Evolutionary conservation across 2,329 filamentous ascomycete genomes (phyloP), one percentile per base, ranked within the genome.

Genomic region (Cladosporium sp.): DNA sequence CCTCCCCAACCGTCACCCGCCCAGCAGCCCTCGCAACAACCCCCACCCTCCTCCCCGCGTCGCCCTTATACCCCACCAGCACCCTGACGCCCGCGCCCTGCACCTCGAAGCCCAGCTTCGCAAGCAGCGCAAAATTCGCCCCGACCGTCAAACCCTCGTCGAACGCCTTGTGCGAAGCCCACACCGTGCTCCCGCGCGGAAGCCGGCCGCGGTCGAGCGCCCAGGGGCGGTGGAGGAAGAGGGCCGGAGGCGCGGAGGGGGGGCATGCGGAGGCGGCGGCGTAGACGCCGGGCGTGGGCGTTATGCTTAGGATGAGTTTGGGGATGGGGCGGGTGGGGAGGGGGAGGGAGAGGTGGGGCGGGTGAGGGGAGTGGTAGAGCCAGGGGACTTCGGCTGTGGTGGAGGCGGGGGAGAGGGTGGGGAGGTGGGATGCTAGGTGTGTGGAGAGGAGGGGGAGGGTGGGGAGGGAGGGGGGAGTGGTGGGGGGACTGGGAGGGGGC

Each of bases 51-150:
- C 49, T 46, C 1, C 43, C 49, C 13, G 38, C 42, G 34, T 52
- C 49, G n/a, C 49, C 49, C n/a, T 52, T 52, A 32, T 52, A 52
- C 11, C 49, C 49, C 10, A 43, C 38, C 28, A 50, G 46, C 9
- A 50, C 38, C 11, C 34, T 42, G 14, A 18, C 18, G 2, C n/a
- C 14, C 10, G 3, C 38, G 9, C n/a, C 22, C 9, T 19, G 9
- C 3, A 46, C 19, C 16, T 40, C 7, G 6, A 35, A 14, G 18
- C 49, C 49, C 9, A 52, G 22, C n/a, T 10, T 45, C 8, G 18
- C 14, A 13, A 46, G 3, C 5, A 52, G 33, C 13, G 41, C 33
- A 8, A 52, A 16, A 35, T 52, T 52, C 14, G 19, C 45, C 1
- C 49, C 49, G 2, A 37, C 37, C n/a, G 49, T 52, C 19, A 52